A percentile compares a stretch with the other conserved stretches of the same genome.
phyloP scores from a whole-genome alignment of 495 filamentous ascomycete genomes.

The Podospora bellae-mahoneyi region DNA sequence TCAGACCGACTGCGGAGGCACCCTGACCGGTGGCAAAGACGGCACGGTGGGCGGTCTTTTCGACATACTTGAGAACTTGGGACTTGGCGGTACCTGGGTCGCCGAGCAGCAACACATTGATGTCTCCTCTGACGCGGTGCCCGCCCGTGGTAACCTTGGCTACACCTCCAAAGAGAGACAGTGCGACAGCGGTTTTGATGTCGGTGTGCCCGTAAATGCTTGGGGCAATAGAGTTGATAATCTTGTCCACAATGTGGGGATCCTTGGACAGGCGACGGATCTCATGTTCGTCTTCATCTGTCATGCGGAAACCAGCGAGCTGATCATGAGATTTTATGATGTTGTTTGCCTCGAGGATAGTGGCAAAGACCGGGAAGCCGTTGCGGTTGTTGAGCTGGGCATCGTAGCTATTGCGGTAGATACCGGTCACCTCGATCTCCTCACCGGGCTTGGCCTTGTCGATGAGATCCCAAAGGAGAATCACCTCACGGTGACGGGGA shows the following conservation, averaged over 20 bases:
- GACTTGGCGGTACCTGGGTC: conserved; percentile 99
- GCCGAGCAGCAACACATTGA: conserved; percentile 95
- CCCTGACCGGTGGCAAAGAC: conserved; percentile 99
- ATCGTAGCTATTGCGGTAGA: conserved; percentile 98
- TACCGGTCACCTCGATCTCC: conserved; percentile 93
- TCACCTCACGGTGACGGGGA: conserved; percentile 89
- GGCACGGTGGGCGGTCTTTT: conserved; percentile 94
- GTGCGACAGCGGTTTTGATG: conserved; percentile 94
- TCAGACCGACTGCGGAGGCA: conserved; percentile 95
- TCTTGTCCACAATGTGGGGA: conserved; percentile 89
- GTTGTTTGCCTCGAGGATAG: conserved; percentile 95
- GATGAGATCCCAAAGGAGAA: conserved; percentile 95
- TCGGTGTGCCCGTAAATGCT: conserved; percentile 97
- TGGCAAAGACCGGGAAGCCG: conserved; percentile 98
- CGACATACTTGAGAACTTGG: conserved; percentile 95
- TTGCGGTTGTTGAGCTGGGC: conserved; percentile 98
- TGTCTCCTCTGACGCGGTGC: conserved; percentile 91
- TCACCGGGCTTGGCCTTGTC: conserved; percentile 96
- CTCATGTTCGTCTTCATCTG: conserved; percentile 89
- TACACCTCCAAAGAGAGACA: conserved; percentile 94
- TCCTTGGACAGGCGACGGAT: conserved; percentile 86
- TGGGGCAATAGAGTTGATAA: conserved; percentile 90
- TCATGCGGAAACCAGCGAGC: conserved; percentile 93
- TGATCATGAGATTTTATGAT: conserved; percentile 97
- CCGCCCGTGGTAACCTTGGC: conserved; percentile 84